Conservation (phyloP, 83 land plant genomes). For the Isoetes engelmannii region DNA sequence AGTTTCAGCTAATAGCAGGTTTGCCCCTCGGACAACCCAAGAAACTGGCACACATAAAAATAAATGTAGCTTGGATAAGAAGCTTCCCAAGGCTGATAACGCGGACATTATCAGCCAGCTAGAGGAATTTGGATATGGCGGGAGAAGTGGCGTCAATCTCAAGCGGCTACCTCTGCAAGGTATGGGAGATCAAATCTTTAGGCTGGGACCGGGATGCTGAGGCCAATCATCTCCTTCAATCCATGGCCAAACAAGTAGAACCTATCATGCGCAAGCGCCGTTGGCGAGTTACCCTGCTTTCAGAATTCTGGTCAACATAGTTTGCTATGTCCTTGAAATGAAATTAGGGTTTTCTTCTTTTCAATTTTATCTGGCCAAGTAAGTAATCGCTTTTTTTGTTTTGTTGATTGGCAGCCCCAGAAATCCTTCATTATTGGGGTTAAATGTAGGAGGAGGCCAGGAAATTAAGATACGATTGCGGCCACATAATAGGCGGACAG, state of each 20-base stretch:
- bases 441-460: constrained; percentile 69
- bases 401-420: constrained; percentile 48
- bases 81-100: too few species aligned
- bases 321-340: background rate
- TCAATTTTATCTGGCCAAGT: background rate
- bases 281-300: constrained; percentile 72
- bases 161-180: constrained; percentile 62
- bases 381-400: background rate
- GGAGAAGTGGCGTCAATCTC: constrained; percentile 26
- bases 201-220: constrained; percentile 64
- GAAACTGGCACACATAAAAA: too few species aligned
- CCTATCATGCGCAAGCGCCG: constrained; percentile 84
- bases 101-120: too few species aligned
- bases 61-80: too few species aligned
- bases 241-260: constrained; percentile 84
- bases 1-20: too few species aligned
- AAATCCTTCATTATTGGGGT: constrained; percentile 64
- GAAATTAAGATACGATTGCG: constrained; percentile 69
- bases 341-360: constrained; percentile 1
- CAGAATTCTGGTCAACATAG: constrained; percentile 60
- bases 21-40: too few species aligned
- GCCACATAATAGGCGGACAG: constrained; percentile 51
- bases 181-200: constrained; percentile 83
- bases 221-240: constrained; percentile 52
- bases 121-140: too few species aligned